Conservation (phyloP, 306 rosid genomes). For the Macrotyloma uniflorum region DNA sequence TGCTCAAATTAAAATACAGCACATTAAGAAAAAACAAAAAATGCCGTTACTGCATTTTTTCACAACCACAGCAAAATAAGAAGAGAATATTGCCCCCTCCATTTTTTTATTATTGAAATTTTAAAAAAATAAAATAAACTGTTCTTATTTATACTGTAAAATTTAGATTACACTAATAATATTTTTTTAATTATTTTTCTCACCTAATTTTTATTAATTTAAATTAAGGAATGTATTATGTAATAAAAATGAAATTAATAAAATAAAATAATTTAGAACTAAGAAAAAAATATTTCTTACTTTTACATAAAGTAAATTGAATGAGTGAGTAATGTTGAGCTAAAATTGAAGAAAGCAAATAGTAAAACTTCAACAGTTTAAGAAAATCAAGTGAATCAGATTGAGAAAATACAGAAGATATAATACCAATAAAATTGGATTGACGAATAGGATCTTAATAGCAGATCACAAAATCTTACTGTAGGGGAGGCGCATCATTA, state of each 20-base stretch:
- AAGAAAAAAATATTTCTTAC: too few relatives aligned
- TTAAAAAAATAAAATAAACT: too few relatives aligned
- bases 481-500: slow-evolving; percentile 5
- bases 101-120: too few relatives aligned
- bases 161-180: too few relatives aligned
- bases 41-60: background rate
- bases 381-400: background rate
- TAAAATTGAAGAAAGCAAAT: background rate
- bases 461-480: background rate
- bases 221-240: too few relatives aligned
- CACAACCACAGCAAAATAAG: background rate
- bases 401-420: background rate
- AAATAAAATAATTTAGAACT: too few relatives aligned
- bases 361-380: background rate
- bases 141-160: too few relatives aligned
- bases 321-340: background rate
- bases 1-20: too few relatives aligned
- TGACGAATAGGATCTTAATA: background rate
- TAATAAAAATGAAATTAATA: too few relatives aligned
- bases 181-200: too few relatives aligned
- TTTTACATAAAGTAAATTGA: too few relatives aligned
- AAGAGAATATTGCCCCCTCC: background rate
- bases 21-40: background rate
- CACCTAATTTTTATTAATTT: too few relatives aligned
- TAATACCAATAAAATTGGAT: background rate